phyloP scores from a whole-genome alignment of 441 rosid species.

The Aleurites moluccanus region DNA sequence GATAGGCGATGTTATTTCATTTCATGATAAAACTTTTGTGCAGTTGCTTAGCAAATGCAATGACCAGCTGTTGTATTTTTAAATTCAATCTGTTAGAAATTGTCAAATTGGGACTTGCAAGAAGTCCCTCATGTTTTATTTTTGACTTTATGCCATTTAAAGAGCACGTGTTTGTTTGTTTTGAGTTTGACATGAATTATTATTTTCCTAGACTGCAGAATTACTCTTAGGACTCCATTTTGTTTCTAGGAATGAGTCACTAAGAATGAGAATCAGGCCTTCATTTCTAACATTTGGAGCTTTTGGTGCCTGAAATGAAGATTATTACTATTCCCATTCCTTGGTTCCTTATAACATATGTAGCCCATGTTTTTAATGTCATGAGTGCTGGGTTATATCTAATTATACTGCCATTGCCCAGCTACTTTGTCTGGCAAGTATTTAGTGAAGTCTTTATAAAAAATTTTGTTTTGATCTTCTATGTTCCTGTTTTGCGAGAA shows the following conservation, averaged over 20 bases:
- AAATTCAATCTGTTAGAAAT: not conserved
- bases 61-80: not conserved
- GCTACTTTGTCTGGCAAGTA: not conserved
- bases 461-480: not conserved
- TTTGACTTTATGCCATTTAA: not conserved
- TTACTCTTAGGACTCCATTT: not conserved
- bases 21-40: not conserved
- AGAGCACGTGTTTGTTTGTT: not conserved
- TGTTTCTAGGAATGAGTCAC: not conserved
- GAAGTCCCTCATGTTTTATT: not conserved
- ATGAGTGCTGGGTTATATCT: not conserved
- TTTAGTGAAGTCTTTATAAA: not conserved
- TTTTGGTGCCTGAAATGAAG: not conserved
- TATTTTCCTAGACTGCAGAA: not conserved
- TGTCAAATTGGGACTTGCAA: not conserved
- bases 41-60: not conserved
- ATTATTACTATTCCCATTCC: not conserved
- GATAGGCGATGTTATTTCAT: not conserved
- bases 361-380: not conserved
- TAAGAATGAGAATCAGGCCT: not conserved
- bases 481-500: not conserved
- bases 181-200: not conserved
- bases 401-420: not conserved
- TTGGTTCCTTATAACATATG: not conserved
- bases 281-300: not conserved